Conservation (phyloP, 1,284 basidiomycete species). For the Exobasidium cylindrosporum region DNA sequence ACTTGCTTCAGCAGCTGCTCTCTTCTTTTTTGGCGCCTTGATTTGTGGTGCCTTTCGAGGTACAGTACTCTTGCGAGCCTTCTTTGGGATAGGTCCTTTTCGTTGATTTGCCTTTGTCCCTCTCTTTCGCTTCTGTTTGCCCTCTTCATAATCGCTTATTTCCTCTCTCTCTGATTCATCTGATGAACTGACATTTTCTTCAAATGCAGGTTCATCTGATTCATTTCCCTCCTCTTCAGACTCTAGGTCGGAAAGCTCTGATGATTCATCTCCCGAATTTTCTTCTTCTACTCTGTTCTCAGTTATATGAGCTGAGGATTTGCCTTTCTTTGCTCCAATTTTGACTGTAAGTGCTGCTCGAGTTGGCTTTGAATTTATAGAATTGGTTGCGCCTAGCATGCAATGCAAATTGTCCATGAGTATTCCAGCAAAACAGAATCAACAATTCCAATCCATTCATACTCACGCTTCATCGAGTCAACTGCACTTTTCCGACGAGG, state of each 20-base stretch:
- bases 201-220: neutral
- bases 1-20: neutral
- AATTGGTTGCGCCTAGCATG: neutral
- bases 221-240: neutral
- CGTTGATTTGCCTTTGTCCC: neutral
- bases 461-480: neutral
- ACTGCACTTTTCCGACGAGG: neutral
- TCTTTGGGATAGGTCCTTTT: neutral
- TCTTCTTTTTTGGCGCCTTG: neutral
- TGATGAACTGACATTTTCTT: neutral
- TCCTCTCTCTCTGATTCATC: neutral
- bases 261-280: neutral
- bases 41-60: neutral
- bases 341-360: neutral
- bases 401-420: no score
- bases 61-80: neutral
- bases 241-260: neutral
- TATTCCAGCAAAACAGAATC: no score
- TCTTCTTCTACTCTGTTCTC: neutral
- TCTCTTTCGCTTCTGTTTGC: conserved; percentile 3
- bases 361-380: neutral
- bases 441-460: no score
- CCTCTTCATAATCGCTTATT: neutral
- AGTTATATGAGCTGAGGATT: neutral
- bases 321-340: neutral